Percentiles rank a stretch among this genome's conserved stretches.
phyloP scores from a whole-genome alignment of 2,329 filamentous ascomycete species.

The Exserohilum turcica region DNA sequence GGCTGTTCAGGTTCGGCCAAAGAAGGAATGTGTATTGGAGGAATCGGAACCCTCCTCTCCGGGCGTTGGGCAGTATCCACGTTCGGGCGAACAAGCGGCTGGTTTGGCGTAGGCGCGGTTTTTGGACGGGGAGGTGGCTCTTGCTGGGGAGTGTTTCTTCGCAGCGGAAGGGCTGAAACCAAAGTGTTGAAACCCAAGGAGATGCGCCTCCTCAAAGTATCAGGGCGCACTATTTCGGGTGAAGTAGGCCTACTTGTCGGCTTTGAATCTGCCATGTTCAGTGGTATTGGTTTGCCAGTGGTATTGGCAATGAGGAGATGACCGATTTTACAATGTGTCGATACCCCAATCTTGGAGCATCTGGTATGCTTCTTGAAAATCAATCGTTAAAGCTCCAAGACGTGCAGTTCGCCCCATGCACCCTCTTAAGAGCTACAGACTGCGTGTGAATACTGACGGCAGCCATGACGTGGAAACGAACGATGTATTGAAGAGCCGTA shows the following conservation, averaged over 20 bases:
- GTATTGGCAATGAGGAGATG: background rate
- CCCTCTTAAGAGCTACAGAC: background rate
- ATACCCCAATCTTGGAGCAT: background rate
- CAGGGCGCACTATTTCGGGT: conserved; percentile 10
- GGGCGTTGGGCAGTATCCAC: background rate
- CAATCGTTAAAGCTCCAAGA: background rate
- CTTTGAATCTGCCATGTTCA: conserved; percentile 1
- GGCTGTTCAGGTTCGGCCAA: conserved; percentile 7
- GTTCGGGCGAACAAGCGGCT: background rate
- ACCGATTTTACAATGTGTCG: background rate
- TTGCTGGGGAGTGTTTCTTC: conserved; percentile 2
- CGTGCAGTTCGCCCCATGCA: background rate
- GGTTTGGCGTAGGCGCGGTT: background rate
- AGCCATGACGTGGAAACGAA: conserved; percentile 20
- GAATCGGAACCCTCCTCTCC: background rate
- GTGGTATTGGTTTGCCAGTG: background rate
- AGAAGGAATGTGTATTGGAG: conserved; percentile 13
- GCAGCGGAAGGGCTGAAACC: conserved; percentile 10
- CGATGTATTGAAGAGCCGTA: conserved; percentile 8
- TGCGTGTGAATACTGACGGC: conserved; percentile 8
- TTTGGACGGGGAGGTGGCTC: background rate
- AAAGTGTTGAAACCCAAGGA: conserved; percentile 20
- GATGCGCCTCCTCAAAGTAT: conserved; percentile 20
- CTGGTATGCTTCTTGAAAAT: background rate
- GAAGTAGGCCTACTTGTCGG: background rate